phyloP scores from a whole-genome alignment of 257 asterid species.

The Coffea canephora region DNA sequence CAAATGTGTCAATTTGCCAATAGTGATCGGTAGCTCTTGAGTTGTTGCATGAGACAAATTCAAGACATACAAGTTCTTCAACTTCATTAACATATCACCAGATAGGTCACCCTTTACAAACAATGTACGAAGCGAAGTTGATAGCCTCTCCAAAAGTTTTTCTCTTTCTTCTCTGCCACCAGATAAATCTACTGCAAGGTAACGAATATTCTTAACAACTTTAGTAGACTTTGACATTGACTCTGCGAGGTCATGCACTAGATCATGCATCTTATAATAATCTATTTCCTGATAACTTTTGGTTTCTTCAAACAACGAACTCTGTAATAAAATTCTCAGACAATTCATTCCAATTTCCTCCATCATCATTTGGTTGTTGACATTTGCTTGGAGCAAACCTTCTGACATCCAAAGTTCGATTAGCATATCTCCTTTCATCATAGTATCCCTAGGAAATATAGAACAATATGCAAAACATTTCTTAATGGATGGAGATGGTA shows the following conservation, averaged over 20 bases:
- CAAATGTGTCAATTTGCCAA: constrained; percentile 19
- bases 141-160: neutral
- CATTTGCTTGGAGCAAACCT: no score
- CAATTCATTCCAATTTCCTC: neutral
- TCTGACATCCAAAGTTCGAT: no score
- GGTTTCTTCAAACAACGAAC: constrained; percentile 20
- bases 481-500: no score
- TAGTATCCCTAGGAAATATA: neutral
- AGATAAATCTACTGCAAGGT: neutral
- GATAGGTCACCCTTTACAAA: neutral
- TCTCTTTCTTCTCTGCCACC: no score
- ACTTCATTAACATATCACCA: no score
- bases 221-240: constrained; percentile 6
- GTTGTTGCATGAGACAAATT: no score
- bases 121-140: neutral
- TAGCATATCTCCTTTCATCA: no score
- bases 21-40: neutral
- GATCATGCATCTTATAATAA: neutral
- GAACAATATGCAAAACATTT: no score
- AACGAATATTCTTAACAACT: no score
- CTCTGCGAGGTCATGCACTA: constrained; percentile 23
- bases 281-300: no score
- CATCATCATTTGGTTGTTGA: no score
- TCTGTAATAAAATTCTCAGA: constrained; percentile 22
- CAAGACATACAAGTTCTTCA: no score